Evolutionary conservation across 169 alveolate species (phyloP), one percentile per base, ranked within the genome.

Genomic region (Plasmodium gonderi): DNA sequence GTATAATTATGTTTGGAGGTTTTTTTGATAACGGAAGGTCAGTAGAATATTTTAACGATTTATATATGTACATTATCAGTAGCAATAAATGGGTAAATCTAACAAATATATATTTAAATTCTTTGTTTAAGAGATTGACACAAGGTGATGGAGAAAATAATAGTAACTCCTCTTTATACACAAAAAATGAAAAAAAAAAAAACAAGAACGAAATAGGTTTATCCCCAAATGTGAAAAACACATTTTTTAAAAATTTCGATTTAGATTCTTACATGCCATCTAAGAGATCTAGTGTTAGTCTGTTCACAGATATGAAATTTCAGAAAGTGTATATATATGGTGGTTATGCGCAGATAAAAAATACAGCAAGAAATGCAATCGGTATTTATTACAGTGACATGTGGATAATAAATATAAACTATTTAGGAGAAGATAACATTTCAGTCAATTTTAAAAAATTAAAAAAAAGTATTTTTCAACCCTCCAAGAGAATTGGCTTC

Each of bases 1-100:
- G 93, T 91, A 91, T 98, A 92, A 82, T 97, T 4, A 95, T 97
- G 79, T 97, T 97, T 94, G 99, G 99, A 17, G 99, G 99, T 3
- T 97, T 97, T 91, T 97, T 96, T 77, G 98, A 97, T 91, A 97
- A 97, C 12, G 92, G 95, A 17, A 77, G 95, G 68, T 97, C 96
- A 76, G 94, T 96, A 33, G 96, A 94, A 26, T 97, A 97, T 94
- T 97, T 94, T 94, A 97, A 97, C 83, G 99, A 97, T 76, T 91
- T 97, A 23, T 95, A 97, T 79, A 72, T 96, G 29, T 96, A 93
- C 85, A 80, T 94, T 26, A 80, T 96, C 78, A 93, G 94, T 20
- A 82, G 85, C 9, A 51, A 65, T 31, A 81, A 47, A 17, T 96
- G 97, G 97, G 36, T 69, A 23, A 90, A 85, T 33, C 92, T 93